A percentile compares a stretch with the other conserved stretches of the same genome.
Evolutionary conservation across 306 rosid species (phyloP).

Genomic region (Morella rubra): DNA sequence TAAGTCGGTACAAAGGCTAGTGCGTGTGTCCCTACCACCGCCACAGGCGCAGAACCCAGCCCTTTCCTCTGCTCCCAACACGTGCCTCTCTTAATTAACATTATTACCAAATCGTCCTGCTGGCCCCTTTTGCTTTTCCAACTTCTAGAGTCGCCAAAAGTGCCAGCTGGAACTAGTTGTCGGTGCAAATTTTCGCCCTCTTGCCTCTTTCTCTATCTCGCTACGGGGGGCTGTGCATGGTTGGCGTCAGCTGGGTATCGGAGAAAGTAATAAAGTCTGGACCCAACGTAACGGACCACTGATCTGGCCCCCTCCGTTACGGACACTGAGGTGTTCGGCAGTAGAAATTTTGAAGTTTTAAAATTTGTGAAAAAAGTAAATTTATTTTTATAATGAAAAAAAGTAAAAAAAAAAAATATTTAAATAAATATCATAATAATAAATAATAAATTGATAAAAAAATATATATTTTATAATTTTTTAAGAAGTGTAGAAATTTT

Average conservation of each 20-base stretch:
- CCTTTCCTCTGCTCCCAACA: not conserved
- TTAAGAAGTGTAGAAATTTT: too few relatives aligned
- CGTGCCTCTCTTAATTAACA: slow-evolving; percentile 5
- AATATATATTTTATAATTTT: too few relatives aligned
- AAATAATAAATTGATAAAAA: too few relatives aligned
- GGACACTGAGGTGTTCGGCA: not conserved
- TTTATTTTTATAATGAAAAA: too few relatives aligned
- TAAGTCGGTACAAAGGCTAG: not conserved
- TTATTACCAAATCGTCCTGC: not conserved
- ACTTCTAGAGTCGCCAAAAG: not conserved
- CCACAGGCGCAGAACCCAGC: not conserved
- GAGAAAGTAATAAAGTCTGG: not conserved
- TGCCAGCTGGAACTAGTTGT: slow-evolving; percentile 2
- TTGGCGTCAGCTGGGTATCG: not conserved
- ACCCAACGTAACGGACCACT: not conserved
- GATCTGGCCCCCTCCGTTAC: not conserved
- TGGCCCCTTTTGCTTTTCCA: not conserved
- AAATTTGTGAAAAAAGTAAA: too few relatives aligned
- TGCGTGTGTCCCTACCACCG: not conserved
- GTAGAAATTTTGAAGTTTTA: too few relatives aligned
- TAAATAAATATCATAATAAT: too few relatives aligned
- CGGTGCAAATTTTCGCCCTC: not conserved
- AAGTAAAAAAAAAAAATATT: too few relatives aligned
- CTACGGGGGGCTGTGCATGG: too few relatives aligned
- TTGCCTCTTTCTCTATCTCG: too few relatives aligned